Evolutionary conservation across 176 grass and related monocot genomes (phyloP).

Genomic region (Typha latifolia): DNA sequence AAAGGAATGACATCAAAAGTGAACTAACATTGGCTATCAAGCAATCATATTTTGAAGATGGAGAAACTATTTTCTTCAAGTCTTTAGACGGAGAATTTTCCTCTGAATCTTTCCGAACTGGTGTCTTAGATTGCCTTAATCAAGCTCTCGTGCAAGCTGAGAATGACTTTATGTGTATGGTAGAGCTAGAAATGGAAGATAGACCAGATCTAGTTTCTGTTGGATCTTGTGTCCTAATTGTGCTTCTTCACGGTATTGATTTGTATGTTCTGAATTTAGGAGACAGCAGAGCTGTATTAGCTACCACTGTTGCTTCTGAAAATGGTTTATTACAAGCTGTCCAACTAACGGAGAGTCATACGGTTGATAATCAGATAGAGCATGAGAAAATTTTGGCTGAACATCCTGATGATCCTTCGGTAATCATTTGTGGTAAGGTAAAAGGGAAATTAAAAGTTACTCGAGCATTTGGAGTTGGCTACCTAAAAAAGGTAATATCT

Average conservation of each 20-base stretch:
- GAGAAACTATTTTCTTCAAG: constrained; percentile 2
- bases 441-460: constrained; percentile 97
- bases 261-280: constrained; percentile 88
- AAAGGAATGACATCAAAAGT: constrained; percentile 30
- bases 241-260: constrained; percentile 79
- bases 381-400: constrained; percentile 55
- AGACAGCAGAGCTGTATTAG: constrained; percentile 94
- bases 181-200: constrained; percentile 89
- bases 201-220: constrained; percentile 95
- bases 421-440: constrained; percentile 66
- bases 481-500: constrained; percentile 68
- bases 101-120: too few relatives aligned
- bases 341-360: constrained; percentile 85
- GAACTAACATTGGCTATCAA: constrained; percentile 58
- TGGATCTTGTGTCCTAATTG: constrained; percentile 78
- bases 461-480: constrained; percentile 96
- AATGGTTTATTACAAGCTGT: constrained; percentile 36
- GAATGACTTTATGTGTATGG: constrained; percentile 80
- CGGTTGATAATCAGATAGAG: constrained; percentile 59
- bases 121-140: constrained; percentile 66
- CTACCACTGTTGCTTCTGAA: constrained; percentile 35
- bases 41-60: constrained; percentile 47
- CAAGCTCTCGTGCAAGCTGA: constrained; percentile 81
- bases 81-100: constrained; percentile 10
- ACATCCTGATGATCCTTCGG: constrained; percentile 61